Percentiles rank a stretch among this genome's conserved stretches.
These are phyloP conservation scores for Mucuna pruriens DNA, from an alignment of 306 rosid species.

Conservation along the genomic window DNA sequence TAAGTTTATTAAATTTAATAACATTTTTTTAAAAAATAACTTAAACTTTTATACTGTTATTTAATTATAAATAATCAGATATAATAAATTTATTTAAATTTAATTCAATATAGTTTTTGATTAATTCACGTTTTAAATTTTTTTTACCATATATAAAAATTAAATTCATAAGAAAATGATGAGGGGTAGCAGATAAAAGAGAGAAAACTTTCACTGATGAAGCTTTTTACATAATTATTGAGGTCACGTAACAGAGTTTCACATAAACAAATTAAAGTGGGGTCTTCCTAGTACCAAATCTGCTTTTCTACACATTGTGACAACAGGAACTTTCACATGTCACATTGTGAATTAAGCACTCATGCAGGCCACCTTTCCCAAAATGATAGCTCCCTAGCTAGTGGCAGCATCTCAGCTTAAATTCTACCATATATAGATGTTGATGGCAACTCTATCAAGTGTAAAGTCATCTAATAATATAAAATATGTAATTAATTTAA, in stretches of 20 bases:
- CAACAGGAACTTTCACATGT: constrained; percentile 28
- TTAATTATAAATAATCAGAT: no score
- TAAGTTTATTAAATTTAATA: no score
- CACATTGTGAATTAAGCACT: constrained; percentile 25
- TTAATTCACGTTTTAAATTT: not conserved
- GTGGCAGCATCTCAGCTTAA: constrained; percentile 40
- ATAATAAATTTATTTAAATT: not conserved
- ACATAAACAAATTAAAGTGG: constrained; percentile 29
- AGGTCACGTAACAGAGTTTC: not conserved
- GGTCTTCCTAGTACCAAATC: constrained; percentile 8
- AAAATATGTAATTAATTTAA: not conserved
- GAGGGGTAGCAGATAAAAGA: not conserved
- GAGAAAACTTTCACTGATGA: not conserved
- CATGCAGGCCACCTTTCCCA: constrained; percentile 32
- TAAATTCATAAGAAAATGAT: not conserved
- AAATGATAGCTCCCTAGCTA: constrained; percentile 19
- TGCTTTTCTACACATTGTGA: not conserved
- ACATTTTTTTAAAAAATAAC: no score
- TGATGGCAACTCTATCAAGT: constrained; percentile 25
- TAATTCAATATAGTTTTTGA: not conserved
- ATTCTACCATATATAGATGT: constrained; percentile 30
- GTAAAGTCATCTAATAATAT: constrained; percentile 7
- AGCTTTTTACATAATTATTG: constrained; percentile 30
- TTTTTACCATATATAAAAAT: not conserved
- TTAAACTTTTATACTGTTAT: no score